Evolutionary conservation across 2,329 filamentous ascomycete species (phyloP).

Genomic region (Pseudogymnoascus sp.): DNA sequence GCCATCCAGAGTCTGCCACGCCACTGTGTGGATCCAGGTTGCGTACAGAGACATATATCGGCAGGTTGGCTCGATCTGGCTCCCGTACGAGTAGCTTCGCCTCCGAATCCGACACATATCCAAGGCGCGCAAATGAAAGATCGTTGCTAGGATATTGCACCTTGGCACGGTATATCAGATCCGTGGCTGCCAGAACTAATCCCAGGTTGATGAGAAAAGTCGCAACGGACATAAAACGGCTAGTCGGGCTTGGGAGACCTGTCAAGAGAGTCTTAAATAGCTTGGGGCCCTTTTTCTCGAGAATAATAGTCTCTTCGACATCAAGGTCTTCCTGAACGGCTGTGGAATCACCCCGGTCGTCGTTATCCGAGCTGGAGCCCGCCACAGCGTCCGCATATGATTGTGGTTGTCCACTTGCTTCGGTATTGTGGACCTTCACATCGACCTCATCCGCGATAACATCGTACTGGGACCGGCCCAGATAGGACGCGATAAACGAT

Average conservation of each 20-base stretch:
- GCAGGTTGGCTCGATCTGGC: slow-evolving; percentile 65
- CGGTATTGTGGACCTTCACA: slow-evolving; percentile 43
- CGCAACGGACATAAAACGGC: slow-evolving; percentile 53
- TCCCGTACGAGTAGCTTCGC: slow-evolving; percentile 81
- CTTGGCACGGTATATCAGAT: slow-evolving; percentile 69
- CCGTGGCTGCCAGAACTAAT: slow-evolving; percentile 61
- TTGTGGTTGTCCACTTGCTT: slow-evolving; percentile 29
- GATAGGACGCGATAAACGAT: slow-evolving; percentile 52
- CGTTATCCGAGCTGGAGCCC: slow-evolving; percentile 25
- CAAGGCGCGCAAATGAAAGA: slow-evolving; percentile 77
- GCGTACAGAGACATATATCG: slow-evolving; percentile 62
- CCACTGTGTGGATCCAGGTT: slow-evolving; percentile 43
- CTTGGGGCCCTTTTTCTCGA: slow-evolving; percentile 49
- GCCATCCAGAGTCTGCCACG: slow-evolving; percentile 55
- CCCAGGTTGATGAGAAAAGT: slow-evolving; percentile 66
- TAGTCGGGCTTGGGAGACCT: slow-evolving; percentile 68
- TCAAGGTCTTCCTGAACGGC: slow-evolving; percentile 46
- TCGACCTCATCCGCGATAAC: slow-evolving; percentile 53
- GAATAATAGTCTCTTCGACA: slow-evolving; percentile 53
- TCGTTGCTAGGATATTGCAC: slow-evolving; percentile 63
- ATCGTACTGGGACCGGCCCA: slow-evolving; percentile 48
- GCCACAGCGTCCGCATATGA: slow-evolving; percentile 20
- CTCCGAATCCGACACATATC: slow-evolving; percentile 73
- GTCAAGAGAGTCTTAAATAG: slow-evolving; percentile 60
- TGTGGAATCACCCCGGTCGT: slow-evolving; percentile 17